Evolutionary conservation across 331 rosid species (phyloP).

Genomic region (Telfairia occidentalis): DNA sequence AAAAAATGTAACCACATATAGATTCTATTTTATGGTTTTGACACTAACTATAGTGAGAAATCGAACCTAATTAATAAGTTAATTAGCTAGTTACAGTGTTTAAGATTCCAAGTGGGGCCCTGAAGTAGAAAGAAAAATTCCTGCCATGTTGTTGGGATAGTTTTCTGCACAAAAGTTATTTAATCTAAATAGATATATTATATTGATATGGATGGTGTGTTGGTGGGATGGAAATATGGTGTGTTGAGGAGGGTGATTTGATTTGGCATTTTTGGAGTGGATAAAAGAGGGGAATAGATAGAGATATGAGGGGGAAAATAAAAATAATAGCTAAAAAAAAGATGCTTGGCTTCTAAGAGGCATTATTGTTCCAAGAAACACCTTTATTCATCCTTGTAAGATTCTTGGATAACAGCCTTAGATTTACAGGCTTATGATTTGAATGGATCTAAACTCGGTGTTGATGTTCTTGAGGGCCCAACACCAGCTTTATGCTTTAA

Average conservation of each 20-base stretch:
- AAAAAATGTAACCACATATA: neutral
- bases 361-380: constrained; percentile 46
- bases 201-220: neutral
- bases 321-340: constrained; percentile 35
- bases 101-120: neutral
- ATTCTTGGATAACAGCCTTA: constrained; percentile 84
- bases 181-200: neutral
- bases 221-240: too few species aligned
- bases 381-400: constrained; percentile 73
- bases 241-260: constrained; percentile 16
- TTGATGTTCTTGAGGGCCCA: constrained; percentile 42
- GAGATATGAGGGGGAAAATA: constrained; percentile 35
- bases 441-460: constrained; percentile 69
- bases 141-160: neutral
- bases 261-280: constrained; percentile 30
- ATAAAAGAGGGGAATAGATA: constrained; percentile 44
- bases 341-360: constrained; percentile 90
- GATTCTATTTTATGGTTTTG: neutral
- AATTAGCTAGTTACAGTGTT: neutral
- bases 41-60: neutral
- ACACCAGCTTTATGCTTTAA: constrained; percentile 55
- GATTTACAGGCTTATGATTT: constrained; percentile 52
- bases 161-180: neutral
- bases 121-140: neutral
- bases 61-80: neutral